Conservation (phyloP, 306 rosid species). For the Cyclanthera cordifolia region DNA sequence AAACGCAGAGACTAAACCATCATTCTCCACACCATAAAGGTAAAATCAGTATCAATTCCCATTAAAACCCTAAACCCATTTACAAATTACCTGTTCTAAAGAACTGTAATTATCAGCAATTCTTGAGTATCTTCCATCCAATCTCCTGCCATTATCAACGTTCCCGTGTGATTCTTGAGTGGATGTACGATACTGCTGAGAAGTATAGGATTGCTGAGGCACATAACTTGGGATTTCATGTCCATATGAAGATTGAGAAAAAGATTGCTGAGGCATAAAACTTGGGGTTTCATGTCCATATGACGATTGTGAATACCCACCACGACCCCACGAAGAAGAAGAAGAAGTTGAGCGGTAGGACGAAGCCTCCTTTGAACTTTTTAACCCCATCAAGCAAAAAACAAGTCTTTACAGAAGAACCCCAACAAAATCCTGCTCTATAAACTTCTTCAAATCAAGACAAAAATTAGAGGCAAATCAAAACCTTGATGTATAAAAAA, state of each 20-base stretch:
- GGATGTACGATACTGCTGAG: constrained; percentile 25
- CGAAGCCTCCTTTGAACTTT: constrained; percentile 57
- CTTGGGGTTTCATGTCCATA: constrained; percentile 24
- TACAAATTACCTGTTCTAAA: constrained; percentile 44
- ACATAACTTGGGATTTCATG: constrained; percentile 15
- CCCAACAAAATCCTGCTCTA: constrained; percentile 5
- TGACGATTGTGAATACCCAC: constrained; percentile 20
- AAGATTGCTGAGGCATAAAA: constrained; percentile 9
- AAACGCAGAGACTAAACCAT: neutral
- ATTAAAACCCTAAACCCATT: constrained; percentile 1
- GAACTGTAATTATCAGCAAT: constrained; percentile 66
- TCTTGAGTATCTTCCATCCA: constrained; percentile 71
- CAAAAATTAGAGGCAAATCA: neutral
- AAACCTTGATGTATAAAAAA: neutral
- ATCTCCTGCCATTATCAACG: constrained; percentile 17
- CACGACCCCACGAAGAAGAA: constrained; percentile 21
- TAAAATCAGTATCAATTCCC: neutral
- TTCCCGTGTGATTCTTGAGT: constrained; percentile 2
- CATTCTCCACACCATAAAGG: neutral
- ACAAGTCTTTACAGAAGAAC: neutral
- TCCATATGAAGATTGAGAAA: constrained; percentile 25
- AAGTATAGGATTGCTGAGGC: constrained; percentile 17
- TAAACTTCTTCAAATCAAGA: constrained; percentile 3
- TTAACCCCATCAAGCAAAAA: constrained; percentile 62
- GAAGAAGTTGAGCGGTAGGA: constrained; percentile 32